phyloP scores from a whole-genome alignment of 768 basidiomycete species.

The Panus rudis region DNA sequence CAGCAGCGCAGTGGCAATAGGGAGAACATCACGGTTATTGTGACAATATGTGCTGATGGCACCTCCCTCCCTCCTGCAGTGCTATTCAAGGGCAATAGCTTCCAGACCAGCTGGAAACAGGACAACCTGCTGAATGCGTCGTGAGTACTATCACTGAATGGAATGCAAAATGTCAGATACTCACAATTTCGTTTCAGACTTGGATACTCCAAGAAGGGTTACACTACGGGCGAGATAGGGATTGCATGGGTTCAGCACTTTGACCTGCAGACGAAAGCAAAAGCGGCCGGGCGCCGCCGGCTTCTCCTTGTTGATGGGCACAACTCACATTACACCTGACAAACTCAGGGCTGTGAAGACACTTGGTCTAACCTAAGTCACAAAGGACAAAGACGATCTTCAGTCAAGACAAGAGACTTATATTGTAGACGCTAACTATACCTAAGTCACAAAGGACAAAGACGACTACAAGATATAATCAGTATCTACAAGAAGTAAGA shows the following conservation, averaged over 20 bases:
- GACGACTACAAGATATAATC: too few species aligned
- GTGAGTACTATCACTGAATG: slow-evolving; percentile 21
- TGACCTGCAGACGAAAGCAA: slow-evolving; percentile 29
- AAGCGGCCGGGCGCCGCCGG: slow-evolving; percentile 22
- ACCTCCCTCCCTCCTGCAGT: slow-evolving; percentile 29
- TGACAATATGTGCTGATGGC: slow-evolving; percentile 38
- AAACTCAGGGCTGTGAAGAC: too few species aligned
- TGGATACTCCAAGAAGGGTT: slow-evolving; percentile 24
- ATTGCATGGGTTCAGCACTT: slow-evolving; percentile 33
- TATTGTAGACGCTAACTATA: too few species aligned
- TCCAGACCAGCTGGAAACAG: slow-evolving; percentile 30
- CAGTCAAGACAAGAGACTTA: too few species aligned
- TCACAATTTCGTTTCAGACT: slow-evolving; percentile 10
- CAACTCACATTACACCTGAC: slow-evolving; percentile 36
- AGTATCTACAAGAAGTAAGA: too few species aligned
- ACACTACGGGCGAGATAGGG: slow-evolving; percentile 31
- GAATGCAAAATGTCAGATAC: slow-evolving; percentile 1
- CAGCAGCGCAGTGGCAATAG: slow-evolving; percentile 26
- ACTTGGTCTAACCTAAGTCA: too few species aligned
- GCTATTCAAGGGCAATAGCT: slow-evolving; percentile 34
- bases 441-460: too few species aligned
- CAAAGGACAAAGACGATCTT: too few species aligned
- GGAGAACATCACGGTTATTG: slow-evolving; percentile 36
- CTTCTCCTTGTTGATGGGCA: slow-evolving; percentile 42
- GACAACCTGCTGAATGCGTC: slow-evolving; percentile 34